phyloP scores from a whole-genome alignment of 257 asterid genomes.

The Rauvolfia tetraphylla region DNA sequence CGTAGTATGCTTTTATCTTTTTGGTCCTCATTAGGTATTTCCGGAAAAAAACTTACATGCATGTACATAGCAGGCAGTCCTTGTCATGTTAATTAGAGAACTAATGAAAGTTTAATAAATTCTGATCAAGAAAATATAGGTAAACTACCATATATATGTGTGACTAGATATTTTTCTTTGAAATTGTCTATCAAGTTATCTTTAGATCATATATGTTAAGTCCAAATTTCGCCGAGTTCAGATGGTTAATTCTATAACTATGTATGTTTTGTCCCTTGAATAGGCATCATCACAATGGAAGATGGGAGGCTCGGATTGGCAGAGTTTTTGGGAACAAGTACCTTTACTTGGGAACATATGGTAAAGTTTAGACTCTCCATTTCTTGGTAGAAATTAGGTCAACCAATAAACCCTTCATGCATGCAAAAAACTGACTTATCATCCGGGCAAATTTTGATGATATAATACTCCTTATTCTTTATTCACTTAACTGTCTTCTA shows the following conservation, averaged over 20 bases:
- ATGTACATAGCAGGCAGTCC: too few species aligned
- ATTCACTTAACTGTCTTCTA: constrained; percentile 10
- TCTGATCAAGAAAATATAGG: too few species aligned
- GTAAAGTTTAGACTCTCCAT: constrained; percentile 26
- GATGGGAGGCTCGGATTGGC: constrained; percentile 94
- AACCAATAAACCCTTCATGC: not conserved
- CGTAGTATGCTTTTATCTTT: too few species aligned
- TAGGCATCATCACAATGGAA: constrained; percentile 87
- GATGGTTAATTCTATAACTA: not conserved
- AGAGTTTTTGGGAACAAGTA: constrained; percentile 81
- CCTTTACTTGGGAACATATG: constrained; percentile 81
- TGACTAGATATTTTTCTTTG: not conserved
- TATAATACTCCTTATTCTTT: not conserved
- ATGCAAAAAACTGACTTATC: not conserved
- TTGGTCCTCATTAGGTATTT: too few species aligned
- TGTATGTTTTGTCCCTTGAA: not conserved
- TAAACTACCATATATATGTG: too few species aligned
- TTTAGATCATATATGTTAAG: not conserved
- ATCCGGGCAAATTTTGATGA: not conserved
- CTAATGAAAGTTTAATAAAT: not conserved
- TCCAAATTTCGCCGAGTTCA: not conserved
- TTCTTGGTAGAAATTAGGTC: not conserved
- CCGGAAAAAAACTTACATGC: too few species aligned
- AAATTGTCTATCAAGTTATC: not conserved
- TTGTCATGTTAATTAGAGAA: too few species aligned